A percentile compares a stretch with the other conserved stretches of the same genome.
These are phyloP conservation scores for Wickerhamiella siamensis DNA, from an alignment of 805 yeast species.

Conservation along the genomic window DNA sequence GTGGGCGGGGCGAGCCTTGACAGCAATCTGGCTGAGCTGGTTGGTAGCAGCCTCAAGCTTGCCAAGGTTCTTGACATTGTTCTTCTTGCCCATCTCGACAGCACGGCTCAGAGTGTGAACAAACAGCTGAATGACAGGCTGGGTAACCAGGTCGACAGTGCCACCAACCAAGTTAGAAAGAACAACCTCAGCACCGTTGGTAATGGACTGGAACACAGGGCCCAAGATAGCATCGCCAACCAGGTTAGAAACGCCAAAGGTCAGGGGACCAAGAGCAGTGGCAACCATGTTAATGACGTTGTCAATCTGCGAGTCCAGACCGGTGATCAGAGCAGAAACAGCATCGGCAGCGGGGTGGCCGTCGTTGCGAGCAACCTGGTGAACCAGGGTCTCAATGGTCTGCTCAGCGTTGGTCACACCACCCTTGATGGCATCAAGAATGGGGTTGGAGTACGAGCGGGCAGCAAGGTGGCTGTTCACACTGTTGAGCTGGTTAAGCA, in stretches of 20 bases:
- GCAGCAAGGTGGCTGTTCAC: background rate
- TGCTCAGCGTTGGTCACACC: slow-evolving; percentile 14
- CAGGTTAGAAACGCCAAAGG: slow-evolving; percentile 18
- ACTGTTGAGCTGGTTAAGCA: background rate
- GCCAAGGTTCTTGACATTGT: slow-evolving; percentile 7
- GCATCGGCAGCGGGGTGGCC: slow-evolving; percentile 18
- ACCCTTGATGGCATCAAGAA: slow-evolving; percentile 10
- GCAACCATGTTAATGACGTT: slow-evolving; percentile 18
- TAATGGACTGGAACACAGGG: slow-evolving; percentile 20
- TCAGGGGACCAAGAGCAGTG: slow-evolving; percentile 14
- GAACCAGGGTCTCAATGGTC: slow-evolving; percentile 13
- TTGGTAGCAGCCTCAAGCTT: slow-evolving; percentile 11
- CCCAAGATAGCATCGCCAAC: slow-evolving; percentile 19
- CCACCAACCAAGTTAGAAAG: slow-evolving; percentile 20
- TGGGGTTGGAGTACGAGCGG: background rate
- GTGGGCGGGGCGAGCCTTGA: too few relatives aligned
- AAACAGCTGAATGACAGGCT: slow-evolving; percentile 17
- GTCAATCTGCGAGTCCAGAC: slow-evolving; percentile 24
- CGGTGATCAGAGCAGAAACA: slow-evolving; percentile 19
- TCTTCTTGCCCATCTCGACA: slow-evolving; percentile 14
- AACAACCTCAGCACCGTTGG: slow-evolving; percentile 23
- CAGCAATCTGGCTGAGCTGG: too few relatives aligned
- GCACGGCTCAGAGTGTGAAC: slow-evolving; percentile 13
- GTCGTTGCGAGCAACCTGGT: slow-evolving; percentile 10
- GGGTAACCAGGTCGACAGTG: slow-evolving; percentile 17